phyloP scores from a whole-genome alignment of 108 stramenopile genomes.

The Stephanodiscus triporus region DNA sequence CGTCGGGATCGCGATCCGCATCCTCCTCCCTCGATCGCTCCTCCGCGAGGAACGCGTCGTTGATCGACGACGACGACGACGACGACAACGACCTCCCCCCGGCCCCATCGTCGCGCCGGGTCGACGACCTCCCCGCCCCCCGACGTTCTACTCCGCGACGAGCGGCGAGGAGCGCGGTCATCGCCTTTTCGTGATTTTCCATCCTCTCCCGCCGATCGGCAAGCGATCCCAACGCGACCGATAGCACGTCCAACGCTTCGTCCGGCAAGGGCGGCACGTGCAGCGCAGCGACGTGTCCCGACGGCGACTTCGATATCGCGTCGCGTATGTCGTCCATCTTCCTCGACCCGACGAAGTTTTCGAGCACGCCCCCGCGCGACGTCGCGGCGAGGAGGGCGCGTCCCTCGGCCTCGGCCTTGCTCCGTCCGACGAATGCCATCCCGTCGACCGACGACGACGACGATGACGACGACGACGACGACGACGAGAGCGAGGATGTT shows the following conservation, averaged over 20 bases:
- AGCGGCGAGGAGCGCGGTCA: too few relatives aligned
- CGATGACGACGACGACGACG: too few relatives aligned
- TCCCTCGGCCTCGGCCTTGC: constrained; percentile 11
- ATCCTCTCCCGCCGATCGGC: not conserved
- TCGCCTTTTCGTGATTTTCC: too few relatives aligned
- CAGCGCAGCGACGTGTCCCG: constrained; percentile 1
- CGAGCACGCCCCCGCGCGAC: not conserved
- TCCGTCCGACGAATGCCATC: not conserved
- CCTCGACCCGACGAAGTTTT: not conserved
- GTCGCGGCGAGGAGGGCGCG: not conserved
- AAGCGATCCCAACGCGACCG: not conserved
- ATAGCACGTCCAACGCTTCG: not conserved
- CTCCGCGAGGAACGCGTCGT: not conserved
- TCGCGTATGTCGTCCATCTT: not conserved
- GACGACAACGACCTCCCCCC: too few relatives aligned
- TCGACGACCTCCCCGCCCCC: too few relatives aligned
- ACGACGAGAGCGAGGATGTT: too few relatives aligned
- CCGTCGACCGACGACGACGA: too few relatives aligned
- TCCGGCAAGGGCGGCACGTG: not conserved
- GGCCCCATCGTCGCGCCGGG: too few relatives aligned
- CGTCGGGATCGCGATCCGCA: not conserved
- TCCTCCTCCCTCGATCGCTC: constrained; percentile 1
- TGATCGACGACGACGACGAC: not conserved
- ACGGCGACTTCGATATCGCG: not conserved
- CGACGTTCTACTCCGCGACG: too few relatives aligned